Conservation (phyloP, 176 grass and related monocot genomes). For the Elymus sibiricus region DNA sequence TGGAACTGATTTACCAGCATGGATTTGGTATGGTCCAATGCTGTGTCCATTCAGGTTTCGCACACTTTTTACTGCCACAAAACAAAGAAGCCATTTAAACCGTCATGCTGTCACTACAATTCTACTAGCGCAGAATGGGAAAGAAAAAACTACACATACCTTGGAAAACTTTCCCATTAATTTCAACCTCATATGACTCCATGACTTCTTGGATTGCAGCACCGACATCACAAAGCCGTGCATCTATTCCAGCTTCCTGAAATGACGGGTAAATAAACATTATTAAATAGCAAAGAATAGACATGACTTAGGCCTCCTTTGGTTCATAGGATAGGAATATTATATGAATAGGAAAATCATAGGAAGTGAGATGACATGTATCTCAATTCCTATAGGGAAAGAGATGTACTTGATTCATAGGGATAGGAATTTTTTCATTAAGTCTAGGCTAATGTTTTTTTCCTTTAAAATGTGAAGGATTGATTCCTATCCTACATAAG, state of each 20-base stretch:
- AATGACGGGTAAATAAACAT: neutral
- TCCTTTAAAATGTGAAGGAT: too few relatives aligned
- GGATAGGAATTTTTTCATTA: too few relatives aligned
- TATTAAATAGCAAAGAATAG: conserved; percentile 6
- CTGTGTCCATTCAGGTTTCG: conserved; percentile 95
- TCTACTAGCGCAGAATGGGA: neutral
- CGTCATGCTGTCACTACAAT: neutral
- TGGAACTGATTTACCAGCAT: conserved; percentile 94
- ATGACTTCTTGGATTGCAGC: conserved; percentile 99
- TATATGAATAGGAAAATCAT: too few relatives aligned
- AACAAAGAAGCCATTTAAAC: neutral
- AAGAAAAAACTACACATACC: conserved; percentile 33
- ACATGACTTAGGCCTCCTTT: too few relatives aligned
- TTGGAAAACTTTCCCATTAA: conserved; percentile 97
- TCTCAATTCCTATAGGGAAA: too few relatives aligned
- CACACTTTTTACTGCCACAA: conserved; percentile 88
- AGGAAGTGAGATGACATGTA: too few relatives aligned
- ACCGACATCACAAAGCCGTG: conserved; percentile 90
- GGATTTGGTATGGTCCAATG: conserved; percentile 96
- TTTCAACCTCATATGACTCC: conserved; percentile 99
- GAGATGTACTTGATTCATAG: too few relatives aligned
- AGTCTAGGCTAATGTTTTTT: too few relatives aligned
- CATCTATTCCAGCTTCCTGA: conserved; percentile 98
- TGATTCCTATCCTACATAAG: too few relatives aligned
- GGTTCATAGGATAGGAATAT: too few relatives aligned